A percentile compares a stretch with the other conserved stretches of the same genome.
Evolutionary conservation across 164 flowering plant species (phyloP).

Genomic region (Vitis rupestris): DNA sequence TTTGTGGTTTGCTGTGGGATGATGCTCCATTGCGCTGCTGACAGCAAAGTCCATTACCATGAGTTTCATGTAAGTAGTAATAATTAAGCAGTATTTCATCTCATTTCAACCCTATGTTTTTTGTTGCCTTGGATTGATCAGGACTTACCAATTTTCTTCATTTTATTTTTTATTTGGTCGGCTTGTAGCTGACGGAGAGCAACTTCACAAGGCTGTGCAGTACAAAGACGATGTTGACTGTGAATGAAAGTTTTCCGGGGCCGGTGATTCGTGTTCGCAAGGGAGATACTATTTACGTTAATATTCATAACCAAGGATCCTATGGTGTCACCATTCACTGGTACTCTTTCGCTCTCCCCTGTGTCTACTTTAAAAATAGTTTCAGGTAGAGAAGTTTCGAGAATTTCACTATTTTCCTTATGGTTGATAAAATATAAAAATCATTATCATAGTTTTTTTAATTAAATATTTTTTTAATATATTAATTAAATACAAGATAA

Average conservation of each 20-base stretch:
- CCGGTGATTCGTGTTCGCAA: conserved; percentile 2
- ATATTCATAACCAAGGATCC: background rate
- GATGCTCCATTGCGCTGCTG: too few relatives aligned
- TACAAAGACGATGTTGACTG: background rate
- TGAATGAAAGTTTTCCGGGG: conserved; percentile 13
- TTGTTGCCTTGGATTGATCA: background rate
- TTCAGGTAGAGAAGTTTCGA: too few relatives aligned
- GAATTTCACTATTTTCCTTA: too few relatives aligned
- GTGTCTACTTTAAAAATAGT: too few relatives aligned
- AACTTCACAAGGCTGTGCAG: conserved; percentile 9
- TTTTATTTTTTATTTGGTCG: background rate
- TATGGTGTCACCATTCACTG: conserved; percentile 2
- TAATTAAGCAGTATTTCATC: background rate
- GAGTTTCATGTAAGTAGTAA: background rate
- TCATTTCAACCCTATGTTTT: background rate
- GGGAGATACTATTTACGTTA: conserved; percentile 6
- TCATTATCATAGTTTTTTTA: too few relatives aligned
- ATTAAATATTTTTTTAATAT: too few relatives aligned
- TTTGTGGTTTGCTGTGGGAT: too few relatives aligned
- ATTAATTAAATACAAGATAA: too few relatives aligned
- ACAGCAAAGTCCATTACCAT: background rate
- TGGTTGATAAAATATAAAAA: too few relatives aligned
- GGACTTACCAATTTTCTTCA: background rate
- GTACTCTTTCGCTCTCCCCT: background rate
- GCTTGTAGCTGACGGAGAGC: conserved; percentile 1